phyloP scores from a whole-genome alignment of 345 rosid genomes.

The Syzygium jambos region DNA sequence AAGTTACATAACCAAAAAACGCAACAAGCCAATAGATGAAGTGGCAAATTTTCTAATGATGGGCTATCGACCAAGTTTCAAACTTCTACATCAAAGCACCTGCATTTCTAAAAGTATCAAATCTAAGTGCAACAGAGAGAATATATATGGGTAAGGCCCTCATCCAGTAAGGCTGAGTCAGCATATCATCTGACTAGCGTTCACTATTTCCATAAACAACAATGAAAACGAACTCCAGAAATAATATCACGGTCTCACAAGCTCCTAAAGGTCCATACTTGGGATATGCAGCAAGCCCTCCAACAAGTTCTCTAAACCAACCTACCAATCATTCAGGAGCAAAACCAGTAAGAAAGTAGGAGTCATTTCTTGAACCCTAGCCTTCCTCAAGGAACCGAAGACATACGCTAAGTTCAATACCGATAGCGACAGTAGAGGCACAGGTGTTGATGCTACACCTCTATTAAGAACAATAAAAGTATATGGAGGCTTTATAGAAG shows the following conservation, averaged over 20 bases:
- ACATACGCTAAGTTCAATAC: not conserved
- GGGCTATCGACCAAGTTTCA: not conserved
- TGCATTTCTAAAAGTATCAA: not conserved
- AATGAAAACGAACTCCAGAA: not conserved
- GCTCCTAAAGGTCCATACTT: not conserved
- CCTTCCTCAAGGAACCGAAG: not conserved
- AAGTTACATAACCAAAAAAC: not conserved
- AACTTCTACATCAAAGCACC: not conserved
- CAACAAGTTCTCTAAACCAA: not conserved
- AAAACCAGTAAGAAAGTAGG: not conserved
- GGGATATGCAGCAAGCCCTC: not conserved
- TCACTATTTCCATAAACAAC: not conserved
- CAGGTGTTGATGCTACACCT: not conserved
- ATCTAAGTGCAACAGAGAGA: not conserved
- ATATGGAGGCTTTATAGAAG: not conserved
- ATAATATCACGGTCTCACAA: not conserved
- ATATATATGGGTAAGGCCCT: not conserved
- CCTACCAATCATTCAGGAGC: not conserved
- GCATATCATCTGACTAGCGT: not conserved
- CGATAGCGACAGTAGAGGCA: not conserved
- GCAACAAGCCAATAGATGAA: not conserved
- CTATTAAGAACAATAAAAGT: not conserved
- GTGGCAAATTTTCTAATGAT: not conserved
- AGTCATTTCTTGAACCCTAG: not conserved
- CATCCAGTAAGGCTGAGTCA: not conserved